phyloP scores from a whole-genome alignment of 192 early-diverging fungal species.

The Dispira parvispora region DNA sequence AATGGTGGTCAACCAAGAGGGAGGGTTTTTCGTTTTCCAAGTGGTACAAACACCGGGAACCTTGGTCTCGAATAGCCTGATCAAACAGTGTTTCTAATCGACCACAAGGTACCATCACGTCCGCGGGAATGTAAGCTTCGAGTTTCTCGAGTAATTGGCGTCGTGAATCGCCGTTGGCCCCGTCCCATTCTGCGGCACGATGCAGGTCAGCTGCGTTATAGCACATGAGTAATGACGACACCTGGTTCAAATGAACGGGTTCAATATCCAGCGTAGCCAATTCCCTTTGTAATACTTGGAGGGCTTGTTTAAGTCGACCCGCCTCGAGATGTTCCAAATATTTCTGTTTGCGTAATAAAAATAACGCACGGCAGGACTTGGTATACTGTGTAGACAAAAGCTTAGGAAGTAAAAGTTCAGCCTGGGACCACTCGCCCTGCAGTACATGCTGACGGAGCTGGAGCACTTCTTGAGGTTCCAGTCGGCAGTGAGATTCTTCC shows the following conservation, averaged over 20 bases:
- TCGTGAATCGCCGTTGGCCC: slow-evolving; percentile 11
- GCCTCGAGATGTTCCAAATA: slow-evolving; percentile 75
- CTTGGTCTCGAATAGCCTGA: slow-evolving; percentile 63
- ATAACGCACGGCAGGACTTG: slow-evolving; percentile 24
- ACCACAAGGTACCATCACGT: slow-evolving; percentile 72
- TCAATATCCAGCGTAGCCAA: slow-evolving; percentile 54
- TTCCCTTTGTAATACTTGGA: slow-evolving; percentile 64
- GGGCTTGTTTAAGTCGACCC: slow-evolving; percentile 47
- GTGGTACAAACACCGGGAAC: slow-evolving; percentile 70
- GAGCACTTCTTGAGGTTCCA: slow-evolving; percentile 53
- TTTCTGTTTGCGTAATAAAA: slow-evolving; percentile 77
- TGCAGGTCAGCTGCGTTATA: background rate
- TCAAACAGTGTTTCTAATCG: slow-evolving; percentile 70
- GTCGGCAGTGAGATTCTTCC: slow-evolving; percentile 56
- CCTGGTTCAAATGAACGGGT: slow-evolving; percentile 46
- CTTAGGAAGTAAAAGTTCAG: slow-evolving; percentile 35
- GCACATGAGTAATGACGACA: slow-evolving; percentile 33
- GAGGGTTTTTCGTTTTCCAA: slow-evolving; percentile 13
- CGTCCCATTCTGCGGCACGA: background rate
- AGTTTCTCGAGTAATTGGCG: slow-evolving; percentile 19
- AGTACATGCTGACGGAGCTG: slow-evolving; percentile 58
- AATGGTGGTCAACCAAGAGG: slow-evolving; percentile 27
- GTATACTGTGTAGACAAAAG: background rate
- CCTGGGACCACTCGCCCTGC: slow-evolving; percentile 56
- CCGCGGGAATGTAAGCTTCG: slow-evolving; percentile 53